These are phyloP conservation scores for Biscutella auriculata DNA, from an alignment of 441 rosid species.

Conservation along the genomic window DNA sequence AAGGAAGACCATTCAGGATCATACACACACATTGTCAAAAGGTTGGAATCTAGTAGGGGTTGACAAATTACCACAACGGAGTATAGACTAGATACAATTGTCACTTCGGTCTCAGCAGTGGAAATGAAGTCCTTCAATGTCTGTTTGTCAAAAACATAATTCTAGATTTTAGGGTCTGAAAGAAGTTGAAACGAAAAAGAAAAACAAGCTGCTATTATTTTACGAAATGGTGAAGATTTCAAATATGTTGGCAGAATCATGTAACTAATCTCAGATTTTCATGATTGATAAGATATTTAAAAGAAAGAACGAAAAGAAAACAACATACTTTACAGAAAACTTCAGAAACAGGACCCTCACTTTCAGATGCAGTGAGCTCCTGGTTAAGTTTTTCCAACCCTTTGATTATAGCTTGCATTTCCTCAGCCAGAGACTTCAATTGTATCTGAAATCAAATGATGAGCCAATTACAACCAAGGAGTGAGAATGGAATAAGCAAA, in stretches of 20 bases:
- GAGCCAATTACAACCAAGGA: neutral
- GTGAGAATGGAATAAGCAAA: constrained; percentile 3
- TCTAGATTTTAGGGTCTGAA: too few relatives aligned
- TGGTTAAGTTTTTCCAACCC: constrained; percentile 89
- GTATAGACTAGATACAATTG: constrained; percentile 60
- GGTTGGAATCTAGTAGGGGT: neutral
- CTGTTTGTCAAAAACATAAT: too few relatives aligned
- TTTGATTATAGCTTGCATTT: constrained; percentile 92
- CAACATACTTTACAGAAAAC: constrained; percentile 63
- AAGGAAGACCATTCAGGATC: neutral
- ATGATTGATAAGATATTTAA: neutral
- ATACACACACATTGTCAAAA: constrained; percentile 9
- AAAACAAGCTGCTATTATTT: too few relatives aligned
- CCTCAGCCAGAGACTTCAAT: constrained; percentile 86
- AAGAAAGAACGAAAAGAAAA: neutral
- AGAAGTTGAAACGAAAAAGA: too few relatives aligned
- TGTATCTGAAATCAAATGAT: constrained; percentile 53
- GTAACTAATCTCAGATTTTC: neutral
- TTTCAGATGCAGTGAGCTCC: constrained; percentile 76
- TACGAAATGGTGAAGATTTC: neutral
- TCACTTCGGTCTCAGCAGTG: constrained; percentile 72
- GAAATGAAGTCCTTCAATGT: constrained; percentile 68
- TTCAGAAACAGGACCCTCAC: constrained; percentile 94
- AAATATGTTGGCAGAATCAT: constrained; percentile 3
- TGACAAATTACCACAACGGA: constrained; percentile 61